A percentile compares a stretch with the other conserved stretches of the same genome.
Evolutionary conservation across 768 basidiomycete species (phyloP).

Genomic region (Pulveroboletus ravenelii): DNA sequence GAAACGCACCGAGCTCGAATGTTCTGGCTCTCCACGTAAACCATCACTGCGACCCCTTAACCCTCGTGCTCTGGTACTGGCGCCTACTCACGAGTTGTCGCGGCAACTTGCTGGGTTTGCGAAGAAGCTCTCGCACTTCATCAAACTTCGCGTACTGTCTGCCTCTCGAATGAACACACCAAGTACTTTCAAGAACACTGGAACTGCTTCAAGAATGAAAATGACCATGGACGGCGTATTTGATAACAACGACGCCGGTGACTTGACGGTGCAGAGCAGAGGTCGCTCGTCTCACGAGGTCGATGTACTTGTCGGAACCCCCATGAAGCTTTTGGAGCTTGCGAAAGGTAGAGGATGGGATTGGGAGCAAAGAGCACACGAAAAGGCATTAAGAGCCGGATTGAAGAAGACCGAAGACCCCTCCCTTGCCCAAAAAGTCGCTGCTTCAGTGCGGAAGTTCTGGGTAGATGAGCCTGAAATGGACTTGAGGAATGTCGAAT

Average conservation of each 20-base stretch:
- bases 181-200: constrained; percentile 21
- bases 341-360: constrained; percentile 54
- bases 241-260: constrained; percentile 23
- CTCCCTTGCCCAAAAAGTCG: constrained; percentile 7
- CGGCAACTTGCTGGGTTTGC: constrained; percentile 74
- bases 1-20: constrained; percentile 55
- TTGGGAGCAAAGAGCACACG: constrained; percentile 28
- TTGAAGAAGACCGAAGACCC: constrained; percentile 29
- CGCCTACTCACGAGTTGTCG: constrained; percentile 86
- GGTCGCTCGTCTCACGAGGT: constrained; percentile 28
- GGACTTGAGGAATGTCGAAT: constrained; percentile 68
- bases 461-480: constrained; percentile 52
- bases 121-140: constrained; percentile 67
- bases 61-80: constrained; percentile 77
- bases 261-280: constrained; percentile 25
- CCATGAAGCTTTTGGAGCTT: constrained; percentile 59
- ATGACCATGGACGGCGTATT: constrained; percentile 9
- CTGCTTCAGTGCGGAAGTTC: constrained; percentile 27
- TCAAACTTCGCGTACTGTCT: constrained; percentile 74
- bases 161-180: constrained; percentile 55
- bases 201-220: constrained; percentile 50
- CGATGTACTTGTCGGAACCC: constrained; percentile 63
- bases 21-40: constrained; percentile 1
- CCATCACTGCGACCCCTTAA: constrained; percentile 35
- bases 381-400: constrained; percentile 22